Conservation (phyloP, 2,329 filamentous ascomycete species). For the Huntiella decipiens region DNA sequence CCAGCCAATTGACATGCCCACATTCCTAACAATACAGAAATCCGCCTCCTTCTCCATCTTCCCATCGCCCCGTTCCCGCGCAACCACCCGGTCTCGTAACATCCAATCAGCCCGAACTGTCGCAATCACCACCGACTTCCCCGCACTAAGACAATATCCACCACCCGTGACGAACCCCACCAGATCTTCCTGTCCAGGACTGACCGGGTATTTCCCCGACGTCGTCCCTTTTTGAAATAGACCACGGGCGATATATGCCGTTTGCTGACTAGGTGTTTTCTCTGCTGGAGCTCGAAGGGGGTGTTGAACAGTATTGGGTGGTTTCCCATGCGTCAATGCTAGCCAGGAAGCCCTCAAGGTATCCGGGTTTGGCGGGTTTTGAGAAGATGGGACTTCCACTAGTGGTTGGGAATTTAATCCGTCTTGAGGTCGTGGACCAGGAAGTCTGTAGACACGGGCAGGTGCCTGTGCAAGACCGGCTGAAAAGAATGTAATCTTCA, state of each 20-base stretch:
- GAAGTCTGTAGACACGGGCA: constrained; percentile 74
- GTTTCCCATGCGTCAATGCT: constrained; percentile 20
- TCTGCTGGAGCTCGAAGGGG: not conserved
- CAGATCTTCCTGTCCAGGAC: constrained; percentile 52
- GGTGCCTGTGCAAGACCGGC: constrained; percentile 53
- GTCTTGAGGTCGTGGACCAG: constrained; percentile 20
- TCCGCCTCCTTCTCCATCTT: constrained; percentile 15
- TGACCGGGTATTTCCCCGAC: constrained; percentile 36
- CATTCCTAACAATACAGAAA: constrained; percentile 64
- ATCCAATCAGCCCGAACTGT: constrained; percentile 26
- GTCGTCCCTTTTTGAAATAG: constrained; percentile 22
- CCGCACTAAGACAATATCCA: constrained; percentile 60
- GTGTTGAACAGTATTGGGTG: constrained; percentile 4
- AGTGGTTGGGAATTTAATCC: too few species aligned
- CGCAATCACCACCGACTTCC: constrained; percentile 57
- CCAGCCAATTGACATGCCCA: constrained; percentile 61
- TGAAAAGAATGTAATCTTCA: constrained; percentile 46
- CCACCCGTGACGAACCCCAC: constrained; percentile 84
- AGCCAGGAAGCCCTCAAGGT: constrained; percentile 55
- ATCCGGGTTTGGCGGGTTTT: constrained; percentile 22
- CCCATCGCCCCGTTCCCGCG: not conserved
- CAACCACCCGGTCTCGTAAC: constrained; percentile 1
- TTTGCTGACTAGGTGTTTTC: constrained; percentile 19
- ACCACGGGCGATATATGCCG: constrained; percentile 27
- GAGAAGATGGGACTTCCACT: constrained; percentile 28